A percentile compares a stretch with the other conserved stretches of the same genome.
These are phyloP conservation scores for Phytophthora meadii DNA, from an alignment of 352 stramenopile genomes.

Conservation along the genomic window DNA sequence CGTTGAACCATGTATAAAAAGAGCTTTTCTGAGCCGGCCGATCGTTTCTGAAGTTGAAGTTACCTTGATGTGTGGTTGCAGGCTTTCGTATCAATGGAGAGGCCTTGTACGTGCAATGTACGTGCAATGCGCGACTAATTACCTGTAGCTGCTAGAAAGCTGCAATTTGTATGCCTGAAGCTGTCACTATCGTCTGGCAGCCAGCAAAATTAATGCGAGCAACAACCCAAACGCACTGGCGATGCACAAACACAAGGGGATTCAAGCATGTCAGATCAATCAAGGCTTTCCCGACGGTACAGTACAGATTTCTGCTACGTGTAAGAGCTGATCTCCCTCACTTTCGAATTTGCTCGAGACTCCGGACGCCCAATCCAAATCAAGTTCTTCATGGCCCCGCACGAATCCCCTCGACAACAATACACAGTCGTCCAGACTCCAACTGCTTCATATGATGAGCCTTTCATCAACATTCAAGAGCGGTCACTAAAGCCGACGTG, in stretches of 20 bases:
- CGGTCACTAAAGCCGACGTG: constrained; percentile 32
- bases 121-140: background rate
- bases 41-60: constrained; percentile 15
- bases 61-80: constrained; percentile 18
- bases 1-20: constrained; percentile 1
- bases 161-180: background rate
- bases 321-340: constrained; percentile 5
- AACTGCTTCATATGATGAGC: background rate
- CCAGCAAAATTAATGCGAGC: background rate
- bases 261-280: constrained; percentile 9
- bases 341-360: constrained; percentile 23
- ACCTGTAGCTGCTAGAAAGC: background rate
- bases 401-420: constrained; percentile 11
- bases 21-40: background rate
- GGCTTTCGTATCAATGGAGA: background rate
- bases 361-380: background rate
- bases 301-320: background rate
- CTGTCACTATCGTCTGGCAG: constrained; percentile 6
- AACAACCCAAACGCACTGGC: constrained; percentile 16
- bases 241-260: background rate
- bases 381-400: constrained; percentile 8
- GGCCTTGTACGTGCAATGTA: background rate
- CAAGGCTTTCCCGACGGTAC: constrained; percentile 8
- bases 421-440: constrained; percentile 25
- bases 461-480: constrained; percentile 13